phyloP scores from a whole-genome alignment of 768 basidiomycete species.

The Leccinum disarticulatum region DNA sequence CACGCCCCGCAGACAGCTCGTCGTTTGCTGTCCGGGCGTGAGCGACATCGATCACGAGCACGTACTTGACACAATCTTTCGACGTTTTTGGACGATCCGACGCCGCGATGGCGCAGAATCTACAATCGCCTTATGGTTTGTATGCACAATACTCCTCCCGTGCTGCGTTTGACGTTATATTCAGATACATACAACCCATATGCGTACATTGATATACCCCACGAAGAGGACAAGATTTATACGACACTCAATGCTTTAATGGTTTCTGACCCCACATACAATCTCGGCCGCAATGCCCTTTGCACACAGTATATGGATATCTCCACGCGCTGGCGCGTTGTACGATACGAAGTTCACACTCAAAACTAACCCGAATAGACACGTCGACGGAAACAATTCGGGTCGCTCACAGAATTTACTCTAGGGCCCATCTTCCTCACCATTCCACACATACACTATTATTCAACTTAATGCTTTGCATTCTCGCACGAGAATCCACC shows the following conservation, averaged over 20 bases:
- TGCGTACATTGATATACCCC: not conserved
- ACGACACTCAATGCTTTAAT: not conserved
- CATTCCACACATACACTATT: slow-evolving; percentile 5
- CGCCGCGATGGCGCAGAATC: not conserved
- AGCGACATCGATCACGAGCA: not conserved
- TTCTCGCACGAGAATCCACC: slow-evolving; percentile 8
- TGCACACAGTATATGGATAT: slow-evolving; percentile 5
- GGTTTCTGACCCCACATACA: not conserved
- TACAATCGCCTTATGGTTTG: slow-evolving; percentile 14
- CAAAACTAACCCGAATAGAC: not conserved
- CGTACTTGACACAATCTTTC: not conserved
- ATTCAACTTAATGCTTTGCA: not conserved
- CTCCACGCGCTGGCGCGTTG: slow-evolving; percentile 20
- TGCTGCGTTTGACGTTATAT: not conserved
- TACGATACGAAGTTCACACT: slow-evolving; percentile 21
- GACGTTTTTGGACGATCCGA: slow-evolving; percentile 9
- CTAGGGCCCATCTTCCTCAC: not conserved
- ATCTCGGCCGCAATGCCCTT: not conserved
- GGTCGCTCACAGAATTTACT: not conserved
- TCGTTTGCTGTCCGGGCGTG: not conserved
- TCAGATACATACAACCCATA: slow-evolving; percentile 3
- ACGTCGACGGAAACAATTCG: not conserved
- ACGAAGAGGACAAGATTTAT: not conserved
- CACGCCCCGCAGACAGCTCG: not conserved
- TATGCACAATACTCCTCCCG: not conserved